Evolutionary conservation across 108 stramenopile species (phyloP).

Genomic region (Chaetoceros tenuissimus): DNA sequence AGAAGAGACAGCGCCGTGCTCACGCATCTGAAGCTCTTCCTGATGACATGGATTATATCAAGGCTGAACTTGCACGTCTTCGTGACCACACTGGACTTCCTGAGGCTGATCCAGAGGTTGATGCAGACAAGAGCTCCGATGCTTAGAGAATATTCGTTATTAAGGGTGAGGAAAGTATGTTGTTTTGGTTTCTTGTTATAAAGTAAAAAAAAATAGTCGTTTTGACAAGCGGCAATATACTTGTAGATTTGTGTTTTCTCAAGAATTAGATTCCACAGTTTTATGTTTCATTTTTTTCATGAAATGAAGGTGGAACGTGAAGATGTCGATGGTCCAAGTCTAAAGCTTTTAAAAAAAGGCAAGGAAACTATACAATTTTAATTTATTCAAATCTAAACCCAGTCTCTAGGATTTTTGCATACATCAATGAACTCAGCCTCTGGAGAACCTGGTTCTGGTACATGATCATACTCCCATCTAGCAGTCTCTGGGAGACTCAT

Average conservation of each 20-base stretch:
- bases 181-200: no score
- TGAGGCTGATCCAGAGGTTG: no score
- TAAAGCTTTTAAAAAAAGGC: not conserved
- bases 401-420: conserved; percentile 84
- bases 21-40: conserved; percentile 14
- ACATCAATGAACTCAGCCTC: conserved; percentile 94
- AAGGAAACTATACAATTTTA: not conserved
- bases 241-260: no score
- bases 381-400: conserved; percentile 53
- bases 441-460: conserved; percentile 66
- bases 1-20: conserved; percentile 17
- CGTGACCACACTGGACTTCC: conserved; percentile 38
- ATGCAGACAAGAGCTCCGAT: no score
- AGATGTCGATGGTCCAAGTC: no score
- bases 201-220: no score
- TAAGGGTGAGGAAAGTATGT: no score
- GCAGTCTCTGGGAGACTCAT: conserved; percentile 99
- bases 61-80: conserved; percentile 23
- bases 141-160: no score
- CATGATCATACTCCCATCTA: conserved; percentile 94
- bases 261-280: no score
- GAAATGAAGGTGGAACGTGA: no score
- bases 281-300: no score
- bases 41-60: conserved; percentile 40
- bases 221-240: no score